These are phyloP conservation scores for Dianthus caryophyllus DNA, from an alignment of 148 eudicot species.

Conservation along the genomic window DNA sequence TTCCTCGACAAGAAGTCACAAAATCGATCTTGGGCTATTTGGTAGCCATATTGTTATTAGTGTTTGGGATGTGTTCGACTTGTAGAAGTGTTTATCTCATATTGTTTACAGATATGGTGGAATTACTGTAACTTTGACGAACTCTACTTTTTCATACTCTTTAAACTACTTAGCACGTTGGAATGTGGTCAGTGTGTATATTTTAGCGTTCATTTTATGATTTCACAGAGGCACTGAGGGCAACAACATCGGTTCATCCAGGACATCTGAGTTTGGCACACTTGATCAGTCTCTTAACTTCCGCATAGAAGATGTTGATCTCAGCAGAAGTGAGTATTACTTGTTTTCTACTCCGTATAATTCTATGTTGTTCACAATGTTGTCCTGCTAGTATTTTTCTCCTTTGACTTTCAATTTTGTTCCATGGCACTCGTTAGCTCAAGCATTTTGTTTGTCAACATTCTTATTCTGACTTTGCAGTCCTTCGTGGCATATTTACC, in stretches of 20 bases:
- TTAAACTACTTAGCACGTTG: not conserved
- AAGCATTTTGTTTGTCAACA: too few species aligned
- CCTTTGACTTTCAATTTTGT: not conserved
- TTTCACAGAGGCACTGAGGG: conserved; percentile 60
- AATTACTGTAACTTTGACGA: not conserved
- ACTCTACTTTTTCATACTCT: not conserved
- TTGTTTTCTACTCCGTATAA: too few species aligned
- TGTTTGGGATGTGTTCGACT: not conserved
- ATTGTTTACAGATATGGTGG: not conserved
- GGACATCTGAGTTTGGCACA: conserved; percentile 45
- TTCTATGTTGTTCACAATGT: conserved; percentile 5
- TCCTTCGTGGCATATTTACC: not conserved
- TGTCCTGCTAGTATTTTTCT: conserved; percentile 4
- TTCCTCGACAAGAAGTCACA: not conserved
- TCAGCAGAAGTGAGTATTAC: conserved; percentile 48
- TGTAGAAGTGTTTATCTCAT: not conserved
- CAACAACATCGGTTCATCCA: conserved; percentile 38
- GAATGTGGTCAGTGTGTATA: not conserved
- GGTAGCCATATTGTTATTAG: conserved; percentile 6
- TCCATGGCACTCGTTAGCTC: not conserved
- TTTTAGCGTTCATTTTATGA: conserved; percentile 10
- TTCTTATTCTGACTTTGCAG: not conserved
- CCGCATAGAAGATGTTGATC: conserved; percentile 51
- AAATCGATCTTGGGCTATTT: not conserved
- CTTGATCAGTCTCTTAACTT: conserved; percentile 74